A percentile compares a stretch with the other conserved stretches of the same genome.
phyloP scores from a whole-genome alignment of 352 stramenopile genomes.

The Elongisporangium senticosum region DNA sequence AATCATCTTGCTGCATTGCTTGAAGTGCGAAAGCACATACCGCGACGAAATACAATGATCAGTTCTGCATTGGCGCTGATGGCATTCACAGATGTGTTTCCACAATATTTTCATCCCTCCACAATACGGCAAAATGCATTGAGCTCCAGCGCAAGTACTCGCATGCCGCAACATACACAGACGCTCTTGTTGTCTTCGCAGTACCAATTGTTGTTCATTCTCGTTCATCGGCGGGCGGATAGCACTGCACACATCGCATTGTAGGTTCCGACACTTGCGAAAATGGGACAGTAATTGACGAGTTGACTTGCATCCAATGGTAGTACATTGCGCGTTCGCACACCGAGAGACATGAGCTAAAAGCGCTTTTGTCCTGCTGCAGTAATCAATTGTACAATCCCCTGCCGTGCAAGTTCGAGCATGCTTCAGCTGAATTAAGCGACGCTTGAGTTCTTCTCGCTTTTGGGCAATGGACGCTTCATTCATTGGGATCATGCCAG shows the following conservation, averaged over 20 bases:
- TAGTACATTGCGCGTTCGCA: constrained; percentile 81
- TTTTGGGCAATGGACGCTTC: constrained; percentile 82
- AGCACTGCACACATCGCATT: constrained; percentile 83
- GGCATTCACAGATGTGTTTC: constrained; percentile 89
- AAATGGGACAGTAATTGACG: constrained; percentile 84
- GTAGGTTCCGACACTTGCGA: constrained; percentile 82
- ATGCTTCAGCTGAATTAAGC: constrained; percentile 84
- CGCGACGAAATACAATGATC: constrained; percentile 86
- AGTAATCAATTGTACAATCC: constrained; percentile 80
- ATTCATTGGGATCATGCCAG: constrained; percentile 66
- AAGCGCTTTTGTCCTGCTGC: constrained; percentile 71
- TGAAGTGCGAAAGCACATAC: constrained; percentile 88
- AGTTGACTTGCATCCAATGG: constrained; percentile 85
- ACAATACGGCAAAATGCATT: constrained; percentile 81
- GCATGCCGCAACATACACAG: constrained; percentile 85
- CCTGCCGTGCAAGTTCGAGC: constrained; percentile 70
- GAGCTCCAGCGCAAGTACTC: constrained; percentile 60
- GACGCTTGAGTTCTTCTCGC: constrained; percentile 77
- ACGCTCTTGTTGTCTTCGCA: constrained; percentile 80
- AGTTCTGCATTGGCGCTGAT: constrained; percentile 81
- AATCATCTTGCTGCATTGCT: constrained; percentile 90
- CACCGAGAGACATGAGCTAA: constrained; percentile 79
- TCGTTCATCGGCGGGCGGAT: constrained; percentile 87
- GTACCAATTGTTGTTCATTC: constrained; percentile 77
- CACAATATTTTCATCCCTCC: constrained; percentile 85